Conservation (phyloP, 1,139 yeast species). For the Nakaseomyces sp. region DNA sequence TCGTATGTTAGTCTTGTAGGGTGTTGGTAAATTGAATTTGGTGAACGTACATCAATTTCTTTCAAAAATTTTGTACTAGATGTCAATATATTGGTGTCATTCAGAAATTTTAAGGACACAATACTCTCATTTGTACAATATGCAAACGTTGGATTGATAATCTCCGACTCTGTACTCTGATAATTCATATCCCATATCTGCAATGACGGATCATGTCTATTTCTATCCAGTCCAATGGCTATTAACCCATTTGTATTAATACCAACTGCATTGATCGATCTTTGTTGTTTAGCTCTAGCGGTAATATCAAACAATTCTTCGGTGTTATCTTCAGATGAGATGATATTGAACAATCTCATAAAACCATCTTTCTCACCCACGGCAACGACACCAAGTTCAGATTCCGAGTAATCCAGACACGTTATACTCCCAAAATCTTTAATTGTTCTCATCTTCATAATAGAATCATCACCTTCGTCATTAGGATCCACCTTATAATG, state of each 20-base stretch:
- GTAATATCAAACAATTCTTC: conserved; percentile 16
- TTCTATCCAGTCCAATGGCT: conserved; percentile 76
- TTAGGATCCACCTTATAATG: conserved; percentile 30
- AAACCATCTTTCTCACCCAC: conserved; percentile 70
- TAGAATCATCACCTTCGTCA: conserved; percentile 34
- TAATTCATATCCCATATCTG: conserved; percentile 77
- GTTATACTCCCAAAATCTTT: conserved; percentile 66
- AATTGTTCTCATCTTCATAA: conserved; percentile 43
- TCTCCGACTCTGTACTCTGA: conserved; percentile 34
- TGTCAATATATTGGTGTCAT: conserved; percentile 53
- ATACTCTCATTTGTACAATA: conserved; percentile 70
- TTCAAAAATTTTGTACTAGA: conserved; percentile 74
- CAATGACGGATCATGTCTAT: conserved; percentile 67
- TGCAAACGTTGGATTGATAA: conserved; percentile 48
- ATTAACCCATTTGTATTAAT: conserved; percentile 58
- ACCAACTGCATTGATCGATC: conserved; percentile 70
- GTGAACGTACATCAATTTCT: conserved; percentile 65
- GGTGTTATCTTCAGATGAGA: conserved; percentile 1
- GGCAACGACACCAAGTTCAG: conserved; percentile 51
- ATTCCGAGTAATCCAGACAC: conserved; percentile 57
- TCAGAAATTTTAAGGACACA: conserved; percentile 57
- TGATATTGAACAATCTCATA: conserved; percentile 54
- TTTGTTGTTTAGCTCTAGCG: conserved; percentile 55
- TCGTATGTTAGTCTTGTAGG: conserved; percentile 70
- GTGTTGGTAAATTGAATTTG: conserved; percentile 64